Evolutionary conservation across 192 early-diverging fungal species (phyloP).

Genomic region (Irineochytrium annulatum): DNA sequence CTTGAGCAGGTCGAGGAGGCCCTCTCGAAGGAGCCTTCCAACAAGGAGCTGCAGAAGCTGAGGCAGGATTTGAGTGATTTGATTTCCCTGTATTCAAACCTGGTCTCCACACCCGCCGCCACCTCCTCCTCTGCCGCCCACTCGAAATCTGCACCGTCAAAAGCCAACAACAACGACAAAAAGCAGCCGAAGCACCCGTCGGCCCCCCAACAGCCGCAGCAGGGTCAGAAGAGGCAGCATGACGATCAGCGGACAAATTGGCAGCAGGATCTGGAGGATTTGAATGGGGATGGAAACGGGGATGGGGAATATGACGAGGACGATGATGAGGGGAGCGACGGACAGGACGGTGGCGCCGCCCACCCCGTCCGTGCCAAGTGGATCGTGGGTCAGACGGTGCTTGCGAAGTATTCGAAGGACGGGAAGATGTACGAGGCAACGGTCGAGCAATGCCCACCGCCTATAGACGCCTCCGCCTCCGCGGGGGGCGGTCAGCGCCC

Average conservation of each 20-base stretch:
- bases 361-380: conserved; percentile 17
- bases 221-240: too few relatives aligned
- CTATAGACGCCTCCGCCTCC: conserved; percentile 5
- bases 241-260: too few relatives aligned
- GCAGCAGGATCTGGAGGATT: too few relatives aligned
- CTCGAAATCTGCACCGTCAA: too few relatives aligned
- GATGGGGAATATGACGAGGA: conserved; percentile 3
- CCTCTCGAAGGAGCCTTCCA: conserved; percentile 60
- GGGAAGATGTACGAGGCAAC: conserved; percentile 65
- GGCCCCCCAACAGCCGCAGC: too few relatives aligned
- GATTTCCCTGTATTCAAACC: conserved; percentile 48
- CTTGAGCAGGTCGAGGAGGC: conserved; percentile 70
- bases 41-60: conserved; percentile 64
- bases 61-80: conserved; percentile 64
- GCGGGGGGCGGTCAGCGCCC: too few relatives aligned
- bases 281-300: too few relatives aligned
- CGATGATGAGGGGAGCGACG: conserved; percentile 1
- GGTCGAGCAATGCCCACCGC: conserved; percentile 53
- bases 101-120: conserved; percentile 4
- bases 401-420: conserved; percentile 63
- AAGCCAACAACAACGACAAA: too few relatives aligned
- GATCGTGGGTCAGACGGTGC: conserved; percentile 54
- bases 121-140: background rate
- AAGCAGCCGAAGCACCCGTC: too few relatives aligned
- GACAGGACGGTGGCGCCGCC: background rate